Conservation (phyloP, 208 protist genomes). For the Acanthamoeba rhysodes region DNA sequence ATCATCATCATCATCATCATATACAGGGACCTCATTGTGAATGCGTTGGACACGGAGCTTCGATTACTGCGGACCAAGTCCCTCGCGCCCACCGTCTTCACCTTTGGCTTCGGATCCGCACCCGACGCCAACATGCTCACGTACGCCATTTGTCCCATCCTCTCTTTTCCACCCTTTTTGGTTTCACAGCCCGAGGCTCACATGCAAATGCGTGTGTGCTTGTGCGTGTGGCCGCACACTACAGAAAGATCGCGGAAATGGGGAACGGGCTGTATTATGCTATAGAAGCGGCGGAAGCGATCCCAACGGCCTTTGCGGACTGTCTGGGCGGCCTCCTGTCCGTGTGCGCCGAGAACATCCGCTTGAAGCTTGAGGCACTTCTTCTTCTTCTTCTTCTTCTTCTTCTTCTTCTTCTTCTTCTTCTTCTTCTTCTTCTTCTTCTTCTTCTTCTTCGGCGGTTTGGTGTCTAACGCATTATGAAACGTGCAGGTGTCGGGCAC, state of each 20-base stretch:
- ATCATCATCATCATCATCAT: no score
- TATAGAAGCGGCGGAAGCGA: neutral
- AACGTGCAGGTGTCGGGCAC: neutral
- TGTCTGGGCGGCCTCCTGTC: slow-evolving; percentile 44
- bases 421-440: neutral
- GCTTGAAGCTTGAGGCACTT: neutral
- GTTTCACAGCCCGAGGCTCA: neutral
- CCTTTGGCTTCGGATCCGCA: slow-evolving; percentile 32
- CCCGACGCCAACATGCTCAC: slow-evolving; percentile 40
- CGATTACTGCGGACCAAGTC: slow-evolving; percentile 26
- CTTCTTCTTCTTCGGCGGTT: neutral
- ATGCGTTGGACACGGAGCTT: neutral
- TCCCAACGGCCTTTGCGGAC: neutral
- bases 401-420: neutral
- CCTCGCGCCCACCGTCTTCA: slow-evolving; percentile 44
- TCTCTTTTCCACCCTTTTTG: neutral
- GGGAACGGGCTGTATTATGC: slow-evolving; percentile 21
- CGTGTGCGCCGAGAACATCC: slow-evolving; percentile 37
- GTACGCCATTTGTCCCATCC: neutral
- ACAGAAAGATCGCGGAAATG: slow-evolving; percentile 22
- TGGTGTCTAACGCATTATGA: neutral
- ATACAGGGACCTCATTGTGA: neutral
- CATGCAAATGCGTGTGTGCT: neutral
- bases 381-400: neutral
- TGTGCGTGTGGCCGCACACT: no score